phyloP scores from a whole-genome alignment of 2,329 filamentous ascomycete species.

The Neofusicoccum umdonicola region DNA sequence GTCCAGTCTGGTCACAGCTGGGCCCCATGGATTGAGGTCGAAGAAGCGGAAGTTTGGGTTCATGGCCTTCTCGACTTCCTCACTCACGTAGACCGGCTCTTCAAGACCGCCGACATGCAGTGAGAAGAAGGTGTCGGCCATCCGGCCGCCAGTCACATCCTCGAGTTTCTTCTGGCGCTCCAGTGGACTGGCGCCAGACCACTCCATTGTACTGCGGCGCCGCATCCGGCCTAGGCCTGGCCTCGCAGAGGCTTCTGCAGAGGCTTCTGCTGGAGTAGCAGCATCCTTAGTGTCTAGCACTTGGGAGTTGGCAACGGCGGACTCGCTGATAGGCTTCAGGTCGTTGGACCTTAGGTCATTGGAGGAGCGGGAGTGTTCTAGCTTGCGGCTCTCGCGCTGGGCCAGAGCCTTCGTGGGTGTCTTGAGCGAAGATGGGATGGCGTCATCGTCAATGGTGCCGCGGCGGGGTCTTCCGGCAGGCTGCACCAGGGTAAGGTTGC shows the following conservation, averaged over 20 bases:
- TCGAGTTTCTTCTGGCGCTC: constrained; percentile 73
- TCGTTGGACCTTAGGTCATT: constrained; percentile 47
- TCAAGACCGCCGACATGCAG: constrained; percentile 58
- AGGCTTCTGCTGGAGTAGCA: constrained; percentile 18
- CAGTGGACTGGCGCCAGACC: constrained; percentile 59
- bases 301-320: constrained; percentile 20
- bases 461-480: constrained; percentile 50
- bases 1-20: constrained; percentile 64
- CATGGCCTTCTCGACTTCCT: constrained; percentile 73
- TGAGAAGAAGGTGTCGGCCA: constrained; percentile 88
- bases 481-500: constrained; percentile 73
- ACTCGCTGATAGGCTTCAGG: constrained; percentile 24
- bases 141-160: constrained; percentile 64
- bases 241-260: constrained; percentile 24
- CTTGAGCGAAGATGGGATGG: constrained; percentile 64
- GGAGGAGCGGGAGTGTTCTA: constrained; percentile 60
- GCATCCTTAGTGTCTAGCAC: constrained; percentile 25
- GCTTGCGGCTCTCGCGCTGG: constrained; percentile 47
- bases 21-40: constrained; percentile 64
- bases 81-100: constrained; percentile 87
- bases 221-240: constrained; percentile 42
- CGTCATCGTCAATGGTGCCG: constrained; percentile 73
- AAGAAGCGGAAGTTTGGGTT: constrained; percentile 90
- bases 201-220: constrained; percentile 61
- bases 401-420: constrained; percentile 66